phyloP scores from a whole-genome alignment of 75 land plant species.

The Cupressus sempervirens region DNA sequence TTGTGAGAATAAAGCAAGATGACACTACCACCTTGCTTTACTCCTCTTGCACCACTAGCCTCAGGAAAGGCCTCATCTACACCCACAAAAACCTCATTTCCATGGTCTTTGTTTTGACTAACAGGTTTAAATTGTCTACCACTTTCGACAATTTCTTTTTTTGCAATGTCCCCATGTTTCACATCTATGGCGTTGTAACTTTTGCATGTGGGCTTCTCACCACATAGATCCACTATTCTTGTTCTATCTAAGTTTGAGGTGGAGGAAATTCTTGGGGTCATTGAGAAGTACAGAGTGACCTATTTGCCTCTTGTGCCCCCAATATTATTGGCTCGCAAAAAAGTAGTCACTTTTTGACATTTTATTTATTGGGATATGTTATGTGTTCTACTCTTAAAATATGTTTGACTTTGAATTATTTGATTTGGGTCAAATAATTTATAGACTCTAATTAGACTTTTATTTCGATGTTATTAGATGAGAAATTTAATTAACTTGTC shows the following conservation, averaged over 20 bases:
- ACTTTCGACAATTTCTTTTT: slow-evolving; percentile 22
- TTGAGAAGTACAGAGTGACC: slow-evolving; percentile 44
- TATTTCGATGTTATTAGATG: too few relatives aligned
- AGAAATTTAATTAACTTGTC: too few relatives aligned
- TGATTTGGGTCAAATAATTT: too few relatives aligned
- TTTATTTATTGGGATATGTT: too few relatives aligned
- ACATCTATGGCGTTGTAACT: slow-evolving; percentile 74
- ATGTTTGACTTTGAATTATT: too few relatives aligned
- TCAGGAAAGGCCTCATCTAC: slow-evolving; percentile 79
- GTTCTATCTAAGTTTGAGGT: slow-evolving; percentile 70
- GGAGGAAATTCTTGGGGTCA: slow-evolving; percentile 55
- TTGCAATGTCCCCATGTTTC: slow-evolving; percentile 88
- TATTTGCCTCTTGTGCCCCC: slow-evolving; percentile 87
- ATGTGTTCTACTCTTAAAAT: too few relatives aligned
- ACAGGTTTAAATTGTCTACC: slow-evolving; percentile 16
- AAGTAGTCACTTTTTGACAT: too few relatives aligned
- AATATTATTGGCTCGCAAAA: slow-evolving; percentile 62
- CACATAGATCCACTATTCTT: slow-evolving; percentile 56
- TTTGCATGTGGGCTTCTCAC: slow-evolving; percentile 46
- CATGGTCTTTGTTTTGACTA: slow-evolving; percentile 32
- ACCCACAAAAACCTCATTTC: slow-evolving; percentile 78
- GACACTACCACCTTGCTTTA: slow-evolving; percentile 53
- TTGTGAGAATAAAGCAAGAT: slow-evolving; percentile 11
- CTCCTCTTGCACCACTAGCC: slow-evolving; percentile 88
- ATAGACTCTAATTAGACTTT: too few relatives aligned